Evolutionary conservation across 2,329 filamentous ascomycete species (phyloP), one percentile per base, ranked within the genome.

Genomic region (Grosmannia penicillata): DNA sequence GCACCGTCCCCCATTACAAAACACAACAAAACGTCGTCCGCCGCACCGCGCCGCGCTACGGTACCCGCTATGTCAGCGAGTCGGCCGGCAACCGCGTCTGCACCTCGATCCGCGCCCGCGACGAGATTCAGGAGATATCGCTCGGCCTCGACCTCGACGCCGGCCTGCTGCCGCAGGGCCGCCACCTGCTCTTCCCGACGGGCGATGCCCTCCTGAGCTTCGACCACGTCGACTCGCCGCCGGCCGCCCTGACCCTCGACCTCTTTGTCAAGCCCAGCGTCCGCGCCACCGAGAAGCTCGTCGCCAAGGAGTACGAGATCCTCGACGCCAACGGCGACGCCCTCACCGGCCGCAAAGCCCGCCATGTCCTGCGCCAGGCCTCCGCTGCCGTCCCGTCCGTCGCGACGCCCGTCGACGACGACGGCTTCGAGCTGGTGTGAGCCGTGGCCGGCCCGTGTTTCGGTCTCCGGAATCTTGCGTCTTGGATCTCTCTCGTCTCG

Each of bases 291-390:
- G 63, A 66, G 49, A 59, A 56, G 45, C 51, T 65, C 36, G 56
- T 66, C 30, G 60, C 64, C 52, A 60, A 60, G 46, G 63, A 67
- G 50, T 67, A 66, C 45, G 62, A 65, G 51, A 57, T 67, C 22
- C 45, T 67, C 13, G 63, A 66, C 44, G 54, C 45, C 44, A 62
- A 65, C 32, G 63, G 63, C 17, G 56, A 66, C 28, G 50, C 58
- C 2, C 53, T 66, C 27, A 59, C 56, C 47, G 63, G 63, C 29
- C 54, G 57, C 29, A 62, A 59, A 56, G 63, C 61, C 13, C 59
- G 61, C 14, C 54, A 54, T 37, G 56, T 58, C 37, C 49, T 67
- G 39, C 59, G 61, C 41, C 49, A 52, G 43, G 42, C 44, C 9
- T 33, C 50, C 6, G 36, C 33, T 17, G 22, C 18, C 10, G 22